These are phyloP conservation scores for Poa pratensis DNA, from an alignment of 176 grass and related monocot species.

Conservation along the genomic window DNA sequence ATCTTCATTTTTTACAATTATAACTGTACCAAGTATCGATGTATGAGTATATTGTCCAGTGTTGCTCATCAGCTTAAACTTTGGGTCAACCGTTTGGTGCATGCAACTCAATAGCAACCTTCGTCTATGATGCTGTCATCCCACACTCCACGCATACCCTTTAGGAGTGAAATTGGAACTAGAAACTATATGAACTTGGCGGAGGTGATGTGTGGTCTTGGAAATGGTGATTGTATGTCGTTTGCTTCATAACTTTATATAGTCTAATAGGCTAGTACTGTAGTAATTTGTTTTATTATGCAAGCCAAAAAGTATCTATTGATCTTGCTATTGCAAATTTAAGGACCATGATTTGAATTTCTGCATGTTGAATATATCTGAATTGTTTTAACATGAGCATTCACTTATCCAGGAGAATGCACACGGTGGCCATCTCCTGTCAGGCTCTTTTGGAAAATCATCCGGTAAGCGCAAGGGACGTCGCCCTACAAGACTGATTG, in stretches of 20 bases:
- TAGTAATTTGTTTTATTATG: neutral
- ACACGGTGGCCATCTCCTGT: neutral
- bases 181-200: slow-evolving; percentile 3
- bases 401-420: slow-evolving; percentile 36
- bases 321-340: neutral
- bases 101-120: slow-evolving; percentile 5
- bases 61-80: neutral
- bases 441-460: slow-evolving; percentile 31
- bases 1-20: neutral
- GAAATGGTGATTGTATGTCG: neutral
- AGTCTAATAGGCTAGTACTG: neutral
- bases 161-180: neutral
- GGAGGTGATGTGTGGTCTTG: neutral
- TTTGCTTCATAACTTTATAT: neutral
- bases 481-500: slow-evolving; percentile 30
- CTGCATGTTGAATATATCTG: neutral
- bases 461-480: slow-evolving; percentile 36
- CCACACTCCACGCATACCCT: neutral
- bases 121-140: neutral
- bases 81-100: neutral
- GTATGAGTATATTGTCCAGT: neutral
- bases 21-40: neutral
- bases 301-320: neutral
- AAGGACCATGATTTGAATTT: neutral
- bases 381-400: neutral